These are phyloP conservation scores for Stachybotrys elegans DNA, from an alignment of 2,329 filamentous ascomycete genomes.

Conservation along the genomic window DNA sequence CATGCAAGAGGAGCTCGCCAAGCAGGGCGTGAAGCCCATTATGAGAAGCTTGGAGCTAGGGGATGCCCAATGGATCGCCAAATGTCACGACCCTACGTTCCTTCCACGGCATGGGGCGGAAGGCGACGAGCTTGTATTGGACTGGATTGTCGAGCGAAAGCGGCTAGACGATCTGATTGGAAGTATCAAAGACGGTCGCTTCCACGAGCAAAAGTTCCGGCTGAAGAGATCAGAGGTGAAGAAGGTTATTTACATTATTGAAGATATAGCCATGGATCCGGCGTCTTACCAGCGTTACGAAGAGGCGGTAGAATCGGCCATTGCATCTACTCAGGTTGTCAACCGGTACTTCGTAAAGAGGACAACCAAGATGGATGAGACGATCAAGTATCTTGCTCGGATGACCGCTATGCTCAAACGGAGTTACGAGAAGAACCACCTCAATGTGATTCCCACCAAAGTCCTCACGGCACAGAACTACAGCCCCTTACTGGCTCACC, in stretches of 20 bases:
- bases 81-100: slow-evolving; percentile 54
- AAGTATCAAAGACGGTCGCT: slow-evolving; percentile 78
- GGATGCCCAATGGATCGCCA: slow-evolving; percentile 76
- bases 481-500: slow-evolving; percentile 54
- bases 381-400: slow-evolving; percentile 66
- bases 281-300: slow-evolving; percentile 52
- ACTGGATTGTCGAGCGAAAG: slow-evolving; percentile 79
- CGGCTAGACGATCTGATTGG: slow-evolving; percentile 73
- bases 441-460: slow-evolving; percentile 62
- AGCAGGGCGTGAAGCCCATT: slow-evolving; percentile 59
- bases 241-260: slow-evolving; percentile 74
- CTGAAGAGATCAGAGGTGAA: slow-evolving; percentile 66
- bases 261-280: slow-evolving; percentile 61
- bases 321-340: slow-evolving; percentile 72
- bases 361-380: slow-evolving; percentile 71
- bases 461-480: slow-evolving; percentile 62
- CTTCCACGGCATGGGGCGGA: slow-evolving; percentile 53
- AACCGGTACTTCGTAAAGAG: slow-evolving; percentile 76
- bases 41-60: slow-evolving; percentile 68
- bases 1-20: slow-evolving; percentile 65
- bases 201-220: slow-evolving; percentile 81
- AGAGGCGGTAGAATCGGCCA: slow-evolving; percentile 65
- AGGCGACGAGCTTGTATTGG: slow-evolving; percentile 67
- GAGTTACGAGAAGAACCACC: slow-evolving; percentile 53
- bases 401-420: slow-evolving; percentile 66